phyloP scores from a whole-genome alignment of 2,329 filamentous ascomycete genomes.

The Xylariales sp. region DNA sequence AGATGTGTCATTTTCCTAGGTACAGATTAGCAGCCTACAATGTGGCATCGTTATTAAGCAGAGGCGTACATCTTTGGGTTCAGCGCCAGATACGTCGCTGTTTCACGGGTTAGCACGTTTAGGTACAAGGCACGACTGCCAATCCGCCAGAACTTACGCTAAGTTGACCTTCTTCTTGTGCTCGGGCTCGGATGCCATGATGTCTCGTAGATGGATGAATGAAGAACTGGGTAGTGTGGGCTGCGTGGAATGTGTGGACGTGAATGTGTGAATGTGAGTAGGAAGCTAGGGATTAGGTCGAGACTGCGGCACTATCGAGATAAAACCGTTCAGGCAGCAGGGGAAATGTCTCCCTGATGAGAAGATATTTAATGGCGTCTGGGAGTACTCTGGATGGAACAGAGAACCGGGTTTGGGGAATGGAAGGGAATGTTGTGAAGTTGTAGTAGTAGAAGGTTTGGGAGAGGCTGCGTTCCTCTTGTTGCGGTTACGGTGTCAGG shows the following conservation, averaged over 20 bases:
- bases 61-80: conserved; percentile 80
- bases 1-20: conserved; percentile 85
- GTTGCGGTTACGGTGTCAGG: conserved; percentile 36
- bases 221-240: conserved; percentile 6
- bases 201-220: conserved; percentile 53
- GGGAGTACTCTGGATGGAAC: conserved; percentile 20
- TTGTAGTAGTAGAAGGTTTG: conserved; percentile 17
- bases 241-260: conserved; percentile 12
- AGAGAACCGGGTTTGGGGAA: conserved; percentile 6
- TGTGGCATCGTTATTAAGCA: conserved; percentile 36
- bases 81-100: conserved; percentile 90
- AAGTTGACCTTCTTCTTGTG: conserved; percentile 87
- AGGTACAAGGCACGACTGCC: conserved; percentile 11
- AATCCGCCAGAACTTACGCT: conserved; percentile 67
- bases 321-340: neutral
- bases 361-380: conserved; percentile 3
- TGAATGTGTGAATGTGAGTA: conserved; percentile 16
- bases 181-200: conserved; percentile 78
- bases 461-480: conserved; percentile 19
- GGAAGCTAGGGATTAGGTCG: neutral
- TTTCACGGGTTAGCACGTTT: conserved; percentile 52
- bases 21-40: conserved; percentile 41
- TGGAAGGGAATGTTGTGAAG: conserved; percentile 34
- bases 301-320: conserved; percentile 6
- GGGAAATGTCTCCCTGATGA: conserved; percentile 22